Percentiles rank a stretch among this genome's conserved stretches.
Conservation (phyloP, 495 filamentous ascomycete genomes). For the Neurospora hispaniola region DNA sequence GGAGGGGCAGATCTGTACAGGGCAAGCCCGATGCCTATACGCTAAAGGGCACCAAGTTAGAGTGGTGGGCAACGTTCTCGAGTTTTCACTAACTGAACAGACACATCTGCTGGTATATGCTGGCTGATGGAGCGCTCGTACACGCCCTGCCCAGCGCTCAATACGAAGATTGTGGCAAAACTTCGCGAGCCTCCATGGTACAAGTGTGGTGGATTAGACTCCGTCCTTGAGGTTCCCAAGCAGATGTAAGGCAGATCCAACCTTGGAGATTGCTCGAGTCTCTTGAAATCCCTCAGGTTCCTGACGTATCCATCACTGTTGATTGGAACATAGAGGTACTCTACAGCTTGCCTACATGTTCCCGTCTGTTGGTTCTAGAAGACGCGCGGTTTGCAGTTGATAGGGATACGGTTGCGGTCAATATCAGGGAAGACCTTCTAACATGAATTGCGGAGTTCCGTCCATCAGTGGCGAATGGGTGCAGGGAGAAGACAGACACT, state of each 20-base stretch:
- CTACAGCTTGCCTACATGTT: not conserved
- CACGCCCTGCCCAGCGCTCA: no score
- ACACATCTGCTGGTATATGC: no score
- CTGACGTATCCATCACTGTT: not conserved
- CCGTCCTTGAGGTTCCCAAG: not conserved
- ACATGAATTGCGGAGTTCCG: not conserved
- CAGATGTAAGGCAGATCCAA: not conserved
- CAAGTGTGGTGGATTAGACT: not conserved
- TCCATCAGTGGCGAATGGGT: not conserved
- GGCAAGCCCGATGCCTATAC: no score
- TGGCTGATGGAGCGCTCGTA: no score
- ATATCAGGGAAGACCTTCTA: not conserved
- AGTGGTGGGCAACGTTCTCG: no score
- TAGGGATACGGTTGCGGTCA: not conserved
- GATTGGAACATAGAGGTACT: not conserved
- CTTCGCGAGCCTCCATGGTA: no score
- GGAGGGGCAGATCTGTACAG: no score
- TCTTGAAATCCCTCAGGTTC: not conserved
- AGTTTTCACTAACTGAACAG: no score
- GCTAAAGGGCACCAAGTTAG: no score
- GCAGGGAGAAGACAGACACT: not conserved
- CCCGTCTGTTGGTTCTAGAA: not conserved
- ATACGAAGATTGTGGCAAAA: no score
- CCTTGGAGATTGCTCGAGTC: not conserved
- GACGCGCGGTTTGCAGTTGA: not conserved